phyloP scores from a whole-genome alignment of 1,284 basidiomycete species.

The Leucocoprinus gongylophorus region DNA sequence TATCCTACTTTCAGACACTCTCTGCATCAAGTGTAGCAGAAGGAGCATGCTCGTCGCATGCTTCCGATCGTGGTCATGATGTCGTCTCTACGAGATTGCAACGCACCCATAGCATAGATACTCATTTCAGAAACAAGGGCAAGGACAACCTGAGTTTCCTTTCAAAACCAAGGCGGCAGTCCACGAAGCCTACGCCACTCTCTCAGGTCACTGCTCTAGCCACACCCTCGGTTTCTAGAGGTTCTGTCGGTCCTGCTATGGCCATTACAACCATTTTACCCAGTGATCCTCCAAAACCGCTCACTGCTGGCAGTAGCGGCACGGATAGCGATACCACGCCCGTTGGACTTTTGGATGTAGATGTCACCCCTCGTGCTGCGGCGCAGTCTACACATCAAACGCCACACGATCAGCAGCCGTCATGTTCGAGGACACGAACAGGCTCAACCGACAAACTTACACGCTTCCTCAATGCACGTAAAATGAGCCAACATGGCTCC shows the following conservation, averaged over 20 bases:
- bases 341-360: background rate
- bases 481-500: conserved; percentile 10
- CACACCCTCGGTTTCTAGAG: background rate
- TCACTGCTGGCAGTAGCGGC: conserved; percentile 9
- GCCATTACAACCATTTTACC: background rate
- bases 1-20: conserved; percentile 9
- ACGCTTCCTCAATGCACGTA: conserved; percentile 17
- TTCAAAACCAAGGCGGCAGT: background rate
- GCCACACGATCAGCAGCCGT: background rate
- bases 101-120: conserved; percentile 3
- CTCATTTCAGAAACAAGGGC: background rate
- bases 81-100: background rate
- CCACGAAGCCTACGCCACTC: conserved; percentile 5
- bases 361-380: background rate
- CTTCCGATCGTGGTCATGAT: conserved; percentile 8
- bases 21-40: conserved; percentile 1
- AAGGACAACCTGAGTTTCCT: conserved; percentile 3
- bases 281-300: background rate
- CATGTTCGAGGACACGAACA: background rate
- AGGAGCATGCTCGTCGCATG: conserved; percentile 3
- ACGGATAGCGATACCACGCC: conserved; percentile 13
- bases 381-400: conserved; percentile 1
- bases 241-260: background rate
- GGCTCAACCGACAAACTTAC: conserved; percentile 14
- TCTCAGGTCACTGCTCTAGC: conserved; percentile 5